Conservation (phyloP, 805 yeast genomes). For the Candida anglica region DNA sequence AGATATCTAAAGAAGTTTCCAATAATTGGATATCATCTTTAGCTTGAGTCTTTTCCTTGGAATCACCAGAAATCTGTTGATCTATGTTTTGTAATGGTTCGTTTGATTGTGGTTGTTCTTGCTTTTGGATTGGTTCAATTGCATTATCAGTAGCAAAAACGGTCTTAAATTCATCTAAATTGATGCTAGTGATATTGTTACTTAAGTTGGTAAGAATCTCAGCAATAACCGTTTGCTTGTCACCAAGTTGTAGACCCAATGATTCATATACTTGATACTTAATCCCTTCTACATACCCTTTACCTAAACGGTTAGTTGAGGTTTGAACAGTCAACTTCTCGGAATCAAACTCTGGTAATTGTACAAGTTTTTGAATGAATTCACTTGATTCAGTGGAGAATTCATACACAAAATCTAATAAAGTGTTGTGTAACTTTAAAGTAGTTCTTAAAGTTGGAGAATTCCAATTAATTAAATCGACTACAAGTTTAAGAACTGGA, state of each 20-base stretch:
- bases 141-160: constrained; percentile 30
- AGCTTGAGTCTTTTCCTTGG: constrained; percentile 41
- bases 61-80: constrained; percentile 20
- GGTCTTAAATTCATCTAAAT: constrained; percentile 25
- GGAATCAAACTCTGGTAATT: constrained; percentile 7
- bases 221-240: constrained; percentile 15
- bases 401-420: constrained; percentile 57
- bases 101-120: constrained; percentile 10
- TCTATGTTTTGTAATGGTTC: constrained; percentile 17
- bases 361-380: constrained; percentile 37
- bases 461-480: constrained; percentile 33
- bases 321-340: constrained; percentile 1
- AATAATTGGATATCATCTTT: constrained; percentile 55
- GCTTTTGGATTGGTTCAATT: constrained; percentile 26
- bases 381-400: constrained; percentile 56
- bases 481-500: constrained; percentile 33
- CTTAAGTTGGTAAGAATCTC: constrained; percentile 19
- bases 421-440: constrained; percentile 43
- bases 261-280: constrained; percentile 39
- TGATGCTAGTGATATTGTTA: constrained; percentile 20
- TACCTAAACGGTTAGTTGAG: constrained; percentile 22
- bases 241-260: constrained; percentile 10
- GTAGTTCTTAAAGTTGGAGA: constrained; percentile 35
- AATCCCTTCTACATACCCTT: constrained; percentile 38
- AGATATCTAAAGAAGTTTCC: constrained; percentile 69